A percentile compares a stretch with the other conserved stretches of the same genome.
These are phyloP conservation scores for Endogone sp. DNA, from an alignment of 192 early-diverging fungal genomes.

Conservation along the genomic window DNA sequence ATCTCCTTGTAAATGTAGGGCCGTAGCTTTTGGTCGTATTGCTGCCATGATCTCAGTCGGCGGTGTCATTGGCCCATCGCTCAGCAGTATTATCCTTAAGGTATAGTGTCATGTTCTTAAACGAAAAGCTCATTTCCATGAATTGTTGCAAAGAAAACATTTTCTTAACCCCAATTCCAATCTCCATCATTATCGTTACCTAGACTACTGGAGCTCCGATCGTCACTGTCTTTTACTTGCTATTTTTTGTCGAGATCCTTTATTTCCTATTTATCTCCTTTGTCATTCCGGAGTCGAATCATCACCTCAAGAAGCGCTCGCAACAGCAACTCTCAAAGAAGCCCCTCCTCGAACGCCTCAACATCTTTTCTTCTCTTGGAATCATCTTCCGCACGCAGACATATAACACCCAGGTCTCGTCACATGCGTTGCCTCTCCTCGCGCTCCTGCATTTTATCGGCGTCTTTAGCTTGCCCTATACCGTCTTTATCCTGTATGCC, in stretches of 20 bases:
- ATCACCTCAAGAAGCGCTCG: background rate
- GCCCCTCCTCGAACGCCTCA: slow-evolving; percentile 17
- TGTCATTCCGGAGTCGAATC: slow-evolving; percentile 30
- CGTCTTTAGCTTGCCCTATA: slow-evolving; percentile 2
- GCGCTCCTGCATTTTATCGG: slow-evolving; percentile 11
- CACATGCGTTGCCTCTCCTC: slow-evolving; percentile 15
- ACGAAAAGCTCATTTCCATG: too few species aligned
- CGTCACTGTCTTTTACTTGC: slow-evolving; percentile 6
- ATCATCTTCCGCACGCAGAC: slow-evolving; percentile 15
- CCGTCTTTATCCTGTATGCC: slow-evolving; percentile 29
- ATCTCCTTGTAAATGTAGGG: too few species aligned
- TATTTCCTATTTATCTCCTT: slow-evolving; percentile 9
- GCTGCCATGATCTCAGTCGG: background rate
- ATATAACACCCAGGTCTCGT: slow-evolving; percentile 4
- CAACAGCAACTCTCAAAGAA: background rate
- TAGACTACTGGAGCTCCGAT: too few species aligned
- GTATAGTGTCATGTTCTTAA: background rate
- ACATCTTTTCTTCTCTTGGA: slow-evolving; percentile 24
- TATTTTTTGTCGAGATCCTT: background rate
- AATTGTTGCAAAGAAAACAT: too few species aligned
- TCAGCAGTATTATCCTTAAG: background rate
- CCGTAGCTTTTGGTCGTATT: background rate
- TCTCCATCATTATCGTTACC: too few species aligned
- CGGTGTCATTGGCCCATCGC: background rate
- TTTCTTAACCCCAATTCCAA: too few species aligned